Conservation (phyloP, 2,329 filamentous ascomycete genomes). For the Monosporascus sp. region DNA sequence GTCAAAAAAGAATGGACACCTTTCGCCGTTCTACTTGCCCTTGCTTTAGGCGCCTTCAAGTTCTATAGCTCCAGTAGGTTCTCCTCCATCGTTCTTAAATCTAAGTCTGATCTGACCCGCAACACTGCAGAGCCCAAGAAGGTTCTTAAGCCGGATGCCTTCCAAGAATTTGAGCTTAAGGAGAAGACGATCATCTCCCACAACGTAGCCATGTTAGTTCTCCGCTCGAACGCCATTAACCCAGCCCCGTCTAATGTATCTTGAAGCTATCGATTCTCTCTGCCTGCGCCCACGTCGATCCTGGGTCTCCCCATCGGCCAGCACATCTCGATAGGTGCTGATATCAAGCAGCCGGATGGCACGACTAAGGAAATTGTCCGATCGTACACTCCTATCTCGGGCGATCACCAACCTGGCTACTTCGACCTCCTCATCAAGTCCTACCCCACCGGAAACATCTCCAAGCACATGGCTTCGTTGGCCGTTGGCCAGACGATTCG, state of each 20-base stretch:
- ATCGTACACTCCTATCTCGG: constrained; percentile 88
- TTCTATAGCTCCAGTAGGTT: constrained; percentile 65
- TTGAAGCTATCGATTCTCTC: constrained; percentile 82
- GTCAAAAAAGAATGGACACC: constrained; percentile 73
- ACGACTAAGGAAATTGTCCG: constrained; percentile 77
- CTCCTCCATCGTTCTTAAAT: constrained; percentile 1
- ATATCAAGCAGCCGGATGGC: constrained; percentile 61
- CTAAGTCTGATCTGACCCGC: constrained; percentile 11
- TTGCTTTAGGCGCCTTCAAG: constrained; percentile 65
- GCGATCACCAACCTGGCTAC: constrained; percentile 82
- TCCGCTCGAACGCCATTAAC: constrained; percentile 1
- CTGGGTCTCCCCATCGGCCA: constrained; percentile 97
- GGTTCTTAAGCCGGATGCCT: constrained; percentile 78
- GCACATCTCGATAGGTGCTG: constrained; percentile 93
- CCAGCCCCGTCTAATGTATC: not conserved
- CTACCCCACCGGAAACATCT: constrained; percentile 97
- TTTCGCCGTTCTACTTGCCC: constrained; percentile 62
- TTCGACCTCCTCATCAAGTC: constrained; percentile 98
- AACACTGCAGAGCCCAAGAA: constrained; percentile 61
- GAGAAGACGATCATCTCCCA: constrained; percentile 96
- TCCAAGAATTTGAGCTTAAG: constrained; percentile 88
- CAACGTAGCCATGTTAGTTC: constrained; percentile 86
- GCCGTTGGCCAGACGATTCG: constrained; percentile 82
- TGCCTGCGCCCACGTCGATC: constrained; percentile 71
- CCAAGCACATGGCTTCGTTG: constrained; percentile 80